Base-by-base conservation (phyloP, 2,329 filamentous ascomycete genomes). In the Exophiala aquamarina region DNA sequence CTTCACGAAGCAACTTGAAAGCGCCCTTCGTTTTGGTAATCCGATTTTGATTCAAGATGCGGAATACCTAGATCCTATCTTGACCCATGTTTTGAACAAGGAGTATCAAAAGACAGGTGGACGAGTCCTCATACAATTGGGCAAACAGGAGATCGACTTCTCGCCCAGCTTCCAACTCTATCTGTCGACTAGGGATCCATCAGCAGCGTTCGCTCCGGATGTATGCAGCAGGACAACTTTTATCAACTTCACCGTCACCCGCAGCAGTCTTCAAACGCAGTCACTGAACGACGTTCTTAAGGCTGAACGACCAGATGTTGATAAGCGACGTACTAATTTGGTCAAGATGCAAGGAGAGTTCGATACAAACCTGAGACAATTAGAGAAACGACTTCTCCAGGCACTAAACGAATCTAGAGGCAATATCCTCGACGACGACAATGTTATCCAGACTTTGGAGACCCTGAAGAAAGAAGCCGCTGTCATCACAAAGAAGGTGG, bases 321-420 rank as follows among this genome's bases (percentile, higher is more conserved):
- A 98, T 65, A 91, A 97, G 74, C 83, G 93, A 56, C 84, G 93
- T 47, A 95, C 91, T 28, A 97, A 98, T 66, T 83, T 98, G 57
- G 95, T 97, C 78, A 98, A 98, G 73, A 82, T 96, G 61, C 93
- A 98, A 72, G 93, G 93, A 62, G 94, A 98, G 70, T 98, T 98
- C 79, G 96, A 94, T 72, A 85, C 97, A n/a, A 92, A 96, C 70
- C 81, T 98, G 34, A 86, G 93, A 54, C 89, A 95, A 67, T 80
- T 98, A 20, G 94, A 98, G 75, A 96, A 95, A 72, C 85, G 88
- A 47, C 78, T 98, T 41, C 75, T 98, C 38, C 90, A 96, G 67
- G 92, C 94, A 19, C 83, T 98, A 63, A 98, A 98, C 63, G 92
- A 96, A 69, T 97, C 92, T 46, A 88, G 89, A 41, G 93, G 93